These are phyloP conservation scores for Scleromitrula shiraiana DNA, from an alignment of 2,329 filamentous ascomycete genomes.

Conservation along the genomic window DNA sequence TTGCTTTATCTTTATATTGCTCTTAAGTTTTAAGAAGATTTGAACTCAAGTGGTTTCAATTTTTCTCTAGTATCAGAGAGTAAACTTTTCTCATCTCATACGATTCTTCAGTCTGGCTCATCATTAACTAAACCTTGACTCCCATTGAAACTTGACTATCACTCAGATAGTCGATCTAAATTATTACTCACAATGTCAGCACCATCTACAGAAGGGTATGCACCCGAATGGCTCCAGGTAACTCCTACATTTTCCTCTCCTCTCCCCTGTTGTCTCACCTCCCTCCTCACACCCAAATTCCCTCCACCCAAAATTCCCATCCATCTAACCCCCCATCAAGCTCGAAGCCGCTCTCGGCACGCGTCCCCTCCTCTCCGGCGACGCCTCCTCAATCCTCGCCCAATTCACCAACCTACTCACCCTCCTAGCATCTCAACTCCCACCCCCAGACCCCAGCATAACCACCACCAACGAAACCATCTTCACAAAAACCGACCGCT, in stretches of 20 bases:
- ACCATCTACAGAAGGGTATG: slow-evolving; percentile 19
- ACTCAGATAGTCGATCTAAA: too few relatives aligned
- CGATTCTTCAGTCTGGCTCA: too few relatives aligned
- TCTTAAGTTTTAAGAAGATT: too few relatives aligned
- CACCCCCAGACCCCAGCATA: slow-evolving; percentile 14
- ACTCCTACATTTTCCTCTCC: neutral
- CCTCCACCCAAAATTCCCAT: neutral
- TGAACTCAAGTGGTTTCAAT: too few relatives aligned
- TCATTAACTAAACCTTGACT: too few relatives aligned
- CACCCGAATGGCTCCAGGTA: slow-evolving; percentile 22
- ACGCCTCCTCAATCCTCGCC: slow-evolving; percentile 11
- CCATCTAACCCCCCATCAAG: slow-evolving; percentile 11
- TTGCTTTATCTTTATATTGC: too few relatives aligned
- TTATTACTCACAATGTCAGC: too few relatives aligned
- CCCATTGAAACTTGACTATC: too few relatives aligned
- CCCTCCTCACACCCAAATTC: neutral
- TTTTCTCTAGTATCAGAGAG: too few relatives aligned
- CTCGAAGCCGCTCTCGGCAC: slow-evolving; percentile 17
- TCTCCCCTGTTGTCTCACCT: neutral
- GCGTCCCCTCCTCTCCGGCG: slow-evolving; percentile 16
- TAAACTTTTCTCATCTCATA: too few relatives aligned
- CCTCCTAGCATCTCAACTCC: slow-evolving; percentile 11
- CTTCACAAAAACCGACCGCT: slow-evolving; percentile 13
- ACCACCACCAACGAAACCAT: slow-evolving; percentile 10
- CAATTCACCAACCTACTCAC: slow-evolving; percentile 14